Conservation (phyloP, 148 eudicot genomes). For the Drosera capensis region DNA sequence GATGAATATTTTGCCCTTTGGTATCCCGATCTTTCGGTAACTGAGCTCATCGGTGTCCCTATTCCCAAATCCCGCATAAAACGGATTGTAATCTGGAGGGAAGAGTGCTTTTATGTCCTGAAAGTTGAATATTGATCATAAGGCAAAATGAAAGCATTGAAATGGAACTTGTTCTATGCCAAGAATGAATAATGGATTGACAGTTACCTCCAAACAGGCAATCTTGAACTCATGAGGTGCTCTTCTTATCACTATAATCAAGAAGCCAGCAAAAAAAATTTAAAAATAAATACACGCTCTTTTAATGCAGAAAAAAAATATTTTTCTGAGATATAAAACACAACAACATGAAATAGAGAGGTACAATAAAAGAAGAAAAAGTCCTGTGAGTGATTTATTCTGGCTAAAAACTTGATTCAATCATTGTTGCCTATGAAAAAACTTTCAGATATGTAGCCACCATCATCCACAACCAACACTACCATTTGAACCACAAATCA, state of each 20-base stretch:
- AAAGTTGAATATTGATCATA: slow-evolving; percentile 2
- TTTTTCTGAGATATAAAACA: too few relatives aligned
- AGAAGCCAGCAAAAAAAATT: neutral
- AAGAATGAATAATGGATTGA: neutral
- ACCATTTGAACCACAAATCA: too few relatives aligned
- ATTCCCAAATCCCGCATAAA: slow-evolving; percentile 96
- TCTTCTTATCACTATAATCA: slow-evolving; percentile 81
- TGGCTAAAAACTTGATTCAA: too few relatives aligned
- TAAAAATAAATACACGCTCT: neutral
- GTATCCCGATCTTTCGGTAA: slow-evolving; percentile 85
- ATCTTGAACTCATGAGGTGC: slow-evolving; percentile 99
- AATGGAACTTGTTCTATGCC: neutral
- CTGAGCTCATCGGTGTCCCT: slow-evolving; percentile 97
- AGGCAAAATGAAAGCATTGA: neutral
- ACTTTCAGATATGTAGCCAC: too few relatives aligned
- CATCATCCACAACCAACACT: too few relatives aligned
- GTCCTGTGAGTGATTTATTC: too few relatives aligned
- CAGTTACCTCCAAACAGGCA: slow-evolving; percentile 86
- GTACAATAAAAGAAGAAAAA: too few relatives aligned
- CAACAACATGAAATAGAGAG: too few relatives aligned
- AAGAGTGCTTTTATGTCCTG: slow-evolving; percentile 97
- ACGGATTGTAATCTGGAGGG: slow-evolving; percentile 91
- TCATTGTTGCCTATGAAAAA: too few relatives aligned
- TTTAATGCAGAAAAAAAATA: too few relatives aligned
- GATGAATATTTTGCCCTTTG: slow-evolving; percentile 93